Conservation (phyloP, 306 rosid species). For the Arachis stenosperma region DNA sequence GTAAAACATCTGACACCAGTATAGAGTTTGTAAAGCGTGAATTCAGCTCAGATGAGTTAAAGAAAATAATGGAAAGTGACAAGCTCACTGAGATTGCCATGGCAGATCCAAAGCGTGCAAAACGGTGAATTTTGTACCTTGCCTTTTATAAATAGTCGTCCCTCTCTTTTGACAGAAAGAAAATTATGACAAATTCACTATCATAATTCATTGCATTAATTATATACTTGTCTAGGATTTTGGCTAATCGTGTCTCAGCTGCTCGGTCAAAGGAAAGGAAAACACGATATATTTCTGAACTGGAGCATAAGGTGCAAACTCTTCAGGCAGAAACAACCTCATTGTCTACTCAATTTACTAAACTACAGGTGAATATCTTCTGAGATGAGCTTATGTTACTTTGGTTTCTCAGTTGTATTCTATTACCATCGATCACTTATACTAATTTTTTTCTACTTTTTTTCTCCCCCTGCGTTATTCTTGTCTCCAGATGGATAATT, state of each 20-base stretch:
- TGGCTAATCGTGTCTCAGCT: conserved; percentile 91
- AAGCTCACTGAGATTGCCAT: conserved; percentile 81
- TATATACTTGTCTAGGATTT: conserved; percentile 59
- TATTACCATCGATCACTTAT: conserved; percentile 25
- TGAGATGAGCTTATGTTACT: conserved; percentile 34
- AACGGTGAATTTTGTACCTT: conserved; percentile 53
- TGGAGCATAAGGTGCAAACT: conserved; percentile 91
- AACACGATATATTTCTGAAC: conserved; percentile 70
- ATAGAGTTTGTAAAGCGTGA: conserved; percentile 68
- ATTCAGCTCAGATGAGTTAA: conserved; percentile 67
- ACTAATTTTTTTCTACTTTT: conserved; percentile 19
- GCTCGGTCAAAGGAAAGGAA: conserved; percentile 92
- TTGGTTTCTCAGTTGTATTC: neutral
- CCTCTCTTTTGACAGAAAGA: neutral
- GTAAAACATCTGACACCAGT: conserved; percentile 48
- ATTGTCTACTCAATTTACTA: conserved; percentile 71
- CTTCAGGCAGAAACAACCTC: conserved; percentile 89
- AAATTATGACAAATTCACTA: neutral
- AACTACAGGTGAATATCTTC: conserved; percentile 63
- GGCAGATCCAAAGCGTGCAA: conserved; percentile 90
- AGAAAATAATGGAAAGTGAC: conserved; percentile 72
- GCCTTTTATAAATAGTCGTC: neutral
- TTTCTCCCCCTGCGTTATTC: neutral
- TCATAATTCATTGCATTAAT: neutral
- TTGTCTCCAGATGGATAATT: conserved; percentile 58